A percentile compares a stretch with the other conserved stretches of the same genome.
These are phyloP conservation scores for Nidula niveotomentosa DNA, from an alignment of 1,284 basidiomycete genomes.

Conservation along the genomic window DNA sequence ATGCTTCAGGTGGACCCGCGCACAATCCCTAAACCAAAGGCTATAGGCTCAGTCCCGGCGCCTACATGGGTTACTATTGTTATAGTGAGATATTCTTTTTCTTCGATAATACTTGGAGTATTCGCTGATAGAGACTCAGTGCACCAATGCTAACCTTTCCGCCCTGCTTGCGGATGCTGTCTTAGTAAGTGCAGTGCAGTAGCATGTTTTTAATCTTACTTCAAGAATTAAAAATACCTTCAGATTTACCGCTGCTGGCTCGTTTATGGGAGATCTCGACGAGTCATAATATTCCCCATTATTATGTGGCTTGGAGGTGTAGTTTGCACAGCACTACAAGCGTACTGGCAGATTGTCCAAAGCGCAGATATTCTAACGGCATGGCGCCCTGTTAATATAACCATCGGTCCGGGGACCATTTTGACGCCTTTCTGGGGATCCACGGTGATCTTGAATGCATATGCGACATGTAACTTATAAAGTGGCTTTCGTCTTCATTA, in stretches of 20 bases:
- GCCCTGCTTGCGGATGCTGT: slow-evolving; percentile 1
- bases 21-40: not conserved
- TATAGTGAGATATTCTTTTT: not conserved
- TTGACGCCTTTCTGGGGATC: slow-evolving; percentile 8
- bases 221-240: not conserved
- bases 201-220: not conserved
- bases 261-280: not conserved
- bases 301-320: slow-evolving; percentile 5
- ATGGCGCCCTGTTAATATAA: slow-evolving; percentile 5
- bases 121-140: not conserved
- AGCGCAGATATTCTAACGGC: not conserved
- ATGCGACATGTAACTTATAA: slow-evolving; percentile 1
- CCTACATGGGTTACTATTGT: not conserved
- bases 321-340: slow-evolving; percentile 4
- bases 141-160: slow-evolving; percentile 1
- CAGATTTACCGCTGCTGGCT: slow-evolving; percentile 7
- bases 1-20: not conserved
- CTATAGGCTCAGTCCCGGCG: not conserved
- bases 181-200: slow-evolving; percentile 1
- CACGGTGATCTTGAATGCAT: slow-evolving; percentile 2
- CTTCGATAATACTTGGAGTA: not conserved
- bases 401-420: slow-evolving; percentile 3
- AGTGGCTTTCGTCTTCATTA: not conserved
- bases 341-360: slow-evolving; percentile 4
- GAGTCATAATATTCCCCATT: slow-evolving; percentile 2